A percentile compares a stretch with the other conserved stretches of the same genome.
phyloP scores from a whole-genome alignment of 1,284 basidiomycete genomes.

The Fomitopsis betulina region DNA sequence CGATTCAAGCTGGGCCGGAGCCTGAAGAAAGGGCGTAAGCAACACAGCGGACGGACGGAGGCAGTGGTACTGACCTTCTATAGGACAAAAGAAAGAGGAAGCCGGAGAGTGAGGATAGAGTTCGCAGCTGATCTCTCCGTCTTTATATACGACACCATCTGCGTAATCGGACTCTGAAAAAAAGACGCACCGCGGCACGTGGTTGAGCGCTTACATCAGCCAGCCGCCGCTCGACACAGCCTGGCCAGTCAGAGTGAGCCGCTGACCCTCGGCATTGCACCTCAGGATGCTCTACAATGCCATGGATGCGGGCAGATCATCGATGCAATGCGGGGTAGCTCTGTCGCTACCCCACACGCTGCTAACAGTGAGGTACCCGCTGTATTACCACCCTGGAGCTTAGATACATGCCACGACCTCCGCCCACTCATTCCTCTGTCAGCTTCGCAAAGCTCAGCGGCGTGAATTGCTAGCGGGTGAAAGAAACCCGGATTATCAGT shows the following conservation, averaged over 20 bases:
- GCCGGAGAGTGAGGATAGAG: slow-evolving; percentile 26
- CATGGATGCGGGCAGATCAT: background rate
- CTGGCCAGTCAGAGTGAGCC: slow-evolving; percentile 1
- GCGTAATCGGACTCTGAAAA: slow-evolving; percentile 27
- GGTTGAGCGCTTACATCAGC: slow-evolving; percentile 3
- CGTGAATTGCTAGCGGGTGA: slow-evolving; percentile 47
- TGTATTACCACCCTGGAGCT: slow-evolving; percentile 6
- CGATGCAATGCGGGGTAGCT: background rate
- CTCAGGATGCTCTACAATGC: background rate
- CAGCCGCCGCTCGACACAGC: slow-evolving; percentile 11
- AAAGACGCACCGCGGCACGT: slow-evolving; percentile 21
- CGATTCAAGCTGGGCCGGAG: slow-evolving; percentile 31
- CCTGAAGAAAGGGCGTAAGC: slow-evolving; percentile 18
- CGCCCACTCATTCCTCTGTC: slow-evolving; percentile 14
- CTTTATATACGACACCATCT: slow-evolving; percentile 23
- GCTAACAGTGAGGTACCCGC: background rate
- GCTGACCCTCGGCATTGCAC: background rate
- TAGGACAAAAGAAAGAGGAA: slow-evolving; percentile 35
- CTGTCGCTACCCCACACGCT: slow-evolving; percentile 1
- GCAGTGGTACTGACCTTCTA: slow-evolving; percentile 38
- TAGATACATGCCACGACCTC: slow-evolving; percentile 6
- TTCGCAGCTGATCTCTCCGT: slow-evolving; percentile 11
- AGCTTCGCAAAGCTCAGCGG: slow-evolving; percentile 58
- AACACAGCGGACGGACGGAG: slow-evolving; percentile 2
- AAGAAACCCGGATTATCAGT: slow-evolving; percentile 19